Base-by-base conservation (phyloP, 2,329 filamentous ascomycete species). In the Epichloe brachyelytri region DNA sequence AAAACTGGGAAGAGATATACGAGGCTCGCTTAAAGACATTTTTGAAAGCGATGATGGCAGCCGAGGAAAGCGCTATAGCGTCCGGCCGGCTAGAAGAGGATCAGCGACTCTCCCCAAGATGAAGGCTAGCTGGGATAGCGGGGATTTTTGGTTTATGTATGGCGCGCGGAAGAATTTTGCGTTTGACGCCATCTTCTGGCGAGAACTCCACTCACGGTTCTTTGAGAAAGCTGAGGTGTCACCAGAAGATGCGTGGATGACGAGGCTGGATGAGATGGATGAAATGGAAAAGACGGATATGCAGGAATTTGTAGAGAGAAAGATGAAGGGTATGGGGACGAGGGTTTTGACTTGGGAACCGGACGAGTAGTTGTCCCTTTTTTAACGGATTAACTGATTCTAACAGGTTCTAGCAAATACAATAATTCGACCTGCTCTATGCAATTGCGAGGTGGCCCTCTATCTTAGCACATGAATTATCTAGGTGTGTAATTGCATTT, bases 131-230 rank as follows among this genome's bases (percentile, higher is more conserved):
- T 69, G 65, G 68, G 62, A 66, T 22, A 65, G 55, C 4, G 52
- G 59, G 10, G 54, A 57, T 1, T 68, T 55, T 62, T 61, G 61
- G 20, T 68, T n/a, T 7, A 63, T 58, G 49, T 68, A 67, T 33
- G 66, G 62, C 3, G 63, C 62, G 3, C 63, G 64, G 45, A 67
- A 66, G 39, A 67, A 64, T 50, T 69, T 64, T 63, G 64, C 61
- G 0, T 68, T 71, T 55, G 68, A 71, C 50, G 55, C 56, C 11
- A 54, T 70, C 6, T 71, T 51, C 51, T 70, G 67, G 67, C 65
- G 58, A 48, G 64, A 55, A 51, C 52, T 70, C n/a, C 64, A 70
- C 51, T 54, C 63, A 50, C 56, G 52, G 1, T 67, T 60, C 51
- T 68, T 65, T 50, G 66, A 65, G 4, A 53, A 47, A 30, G 7